These are phyloP conservation scores for Nadsonia fulvescens DNA, from an alignment of 805 yeast species.

Conservation along the genomic window DNA sequence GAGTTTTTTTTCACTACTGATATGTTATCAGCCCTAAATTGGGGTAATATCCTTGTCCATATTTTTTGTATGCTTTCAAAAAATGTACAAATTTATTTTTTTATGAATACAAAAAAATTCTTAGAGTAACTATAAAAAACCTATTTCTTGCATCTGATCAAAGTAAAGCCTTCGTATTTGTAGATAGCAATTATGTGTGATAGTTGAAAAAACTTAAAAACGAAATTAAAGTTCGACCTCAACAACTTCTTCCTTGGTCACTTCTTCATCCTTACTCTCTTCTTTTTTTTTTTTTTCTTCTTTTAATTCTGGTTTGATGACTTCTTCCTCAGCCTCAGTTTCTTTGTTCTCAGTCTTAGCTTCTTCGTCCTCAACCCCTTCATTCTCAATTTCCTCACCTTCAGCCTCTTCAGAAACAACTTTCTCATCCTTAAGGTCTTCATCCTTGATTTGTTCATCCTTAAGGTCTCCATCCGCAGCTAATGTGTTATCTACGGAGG, in stretches of 20 bases:
- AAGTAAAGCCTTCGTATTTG: too few species aligned
- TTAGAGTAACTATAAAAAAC: too few species aligned
- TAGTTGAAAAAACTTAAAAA: background rate
- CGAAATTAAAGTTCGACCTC: constrained; percentile 10
- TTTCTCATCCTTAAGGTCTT: constrained; percentile 8
- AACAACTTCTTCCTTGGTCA: constrained; percentile 7
- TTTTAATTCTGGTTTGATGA: constrained; percentile 1
- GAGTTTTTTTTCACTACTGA: too few species aligned
- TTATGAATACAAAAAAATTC: too few species aligned
- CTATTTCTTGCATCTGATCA: too few species aligned
- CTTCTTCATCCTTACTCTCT: constrained; percentile 4
- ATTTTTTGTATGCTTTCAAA: too few species aligned
- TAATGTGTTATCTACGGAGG: constrained; percentile 1
- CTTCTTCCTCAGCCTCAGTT: constrained; percentile 2
- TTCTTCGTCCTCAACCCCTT: constrained; percentile 3
- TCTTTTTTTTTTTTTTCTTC: constrained; percentile 6
- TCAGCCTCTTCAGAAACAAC: constrained; percentile 9
- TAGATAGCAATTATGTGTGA: too few species aligned
- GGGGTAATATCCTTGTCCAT: too few species aligned
- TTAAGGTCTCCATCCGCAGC: constrained; percentile 3
- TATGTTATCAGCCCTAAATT: too few species aligned
- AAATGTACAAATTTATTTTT: too few species aligned
- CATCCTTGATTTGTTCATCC: constrained; percentile 6
- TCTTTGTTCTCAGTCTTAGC: constrained; percentile 5
- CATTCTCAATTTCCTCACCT: constrained; percentile 5